phyloP scores from a whole-genome alignment of 2,329 filamentous ascomycete species.

The Xylariaceae sp. region DNA sequence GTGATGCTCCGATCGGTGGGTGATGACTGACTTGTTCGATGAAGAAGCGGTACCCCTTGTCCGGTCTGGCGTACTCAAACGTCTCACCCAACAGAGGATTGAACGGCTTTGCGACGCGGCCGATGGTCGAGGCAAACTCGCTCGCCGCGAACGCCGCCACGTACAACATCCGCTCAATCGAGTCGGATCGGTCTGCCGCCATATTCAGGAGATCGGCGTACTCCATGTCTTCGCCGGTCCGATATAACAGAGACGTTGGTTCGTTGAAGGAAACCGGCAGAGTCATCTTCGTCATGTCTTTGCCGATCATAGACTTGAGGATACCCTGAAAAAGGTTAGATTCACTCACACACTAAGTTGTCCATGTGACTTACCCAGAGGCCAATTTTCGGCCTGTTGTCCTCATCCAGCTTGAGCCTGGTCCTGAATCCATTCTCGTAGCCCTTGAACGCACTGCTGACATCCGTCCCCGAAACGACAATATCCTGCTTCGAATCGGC shows the following conservation, averaged over 20 bases:
- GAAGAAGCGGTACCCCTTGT: slow-evolving; percentile 97
- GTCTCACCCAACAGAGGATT: slow-evolving; percentile 95
- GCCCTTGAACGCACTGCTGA: slow-evolving; percentile 73
- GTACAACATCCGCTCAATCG: slow-evolving; percentile 86
- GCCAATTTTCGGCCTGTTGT: slow-evolving; percentile 87
- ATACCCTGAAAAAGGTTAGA: slow-evolving; percentile 58
- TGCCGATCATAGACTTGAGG: slow-evolving; percentile 98
- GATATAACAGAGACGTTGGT: slow-evolving; percentile 88
- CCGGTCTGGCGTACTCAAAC: slow-evolving; percentile 89
- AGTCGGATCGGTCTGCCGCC: slow-evolving; percentile 77
- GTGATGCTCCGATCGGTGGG: slow-evolving; percentile 86
- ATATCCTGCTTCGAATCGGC: slow-evolving; percentile 38
- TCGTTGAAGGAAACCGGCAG: slow-evolving; percentile 98
- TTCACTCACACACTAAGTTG: slow-evolving; percentile 1
- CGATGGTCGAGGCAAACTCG: slow-evolving; percentile 94
- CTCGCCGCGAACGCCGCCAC: slow-evolving; percentile 93
- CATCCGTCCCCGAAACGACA: slow-evolving; percentile 47
- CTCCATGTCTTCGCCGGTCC: slow-evolving; percentile 96
- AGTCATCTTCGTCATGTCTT: slow-evolving; percentile 99
- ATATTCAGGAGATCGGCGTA: slow-evolving; percentile 88
- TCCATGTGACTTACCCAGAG: slow-evolving; percentile 68
- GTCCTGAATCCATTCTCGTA: slow-evolving; percentile 84
- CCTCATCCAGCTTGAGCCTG: slow-evolving; percentile 79
- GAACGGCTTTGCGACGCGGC: slow-evolving; percentile 95
- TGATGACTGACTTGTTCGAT: slow-evolving; percentile 98